A percentile compares a stretch with the other conserved stretches of the same genome.
Evolutionary conservation across 2,329 filamentous ascomycete species (phyloP).

Genomic region (Bisporella sp.): DNA sequence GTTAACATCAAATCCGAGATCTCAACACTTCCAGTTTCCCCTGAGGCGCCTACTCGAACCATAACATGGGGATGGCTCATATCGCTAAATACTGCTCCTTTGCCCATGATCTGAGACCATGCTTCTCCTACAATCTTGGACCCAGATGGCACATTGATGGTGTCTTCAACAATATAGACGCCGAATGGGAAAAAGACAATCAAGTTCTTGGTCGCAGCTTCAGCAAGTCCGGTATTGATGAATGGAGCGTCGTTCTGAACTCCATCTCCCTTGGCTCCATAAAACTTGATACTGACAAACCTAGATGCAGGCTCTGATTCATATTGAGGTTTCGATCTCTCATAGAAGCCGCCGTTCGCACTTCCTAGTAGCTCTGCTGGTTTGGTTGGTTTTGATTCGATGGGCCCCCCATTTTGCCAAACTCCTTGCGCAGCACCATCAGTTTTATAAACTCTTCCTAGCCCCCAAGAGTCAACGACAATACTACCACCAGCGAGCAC

Average conservation of each 20-base stretch:
- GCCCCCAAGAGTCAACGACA: slow-evolving; percentile 63
- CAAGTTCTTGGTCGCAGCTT: slow-evolving; percentile 39
- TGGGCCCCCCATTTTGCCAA: too few relatives aligned
- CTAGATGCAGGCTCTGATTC: slow-evolving; percentile 28
- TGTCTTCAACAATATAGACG: slow-evolving; percentile 43
- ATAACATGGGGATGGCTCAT: slow-evolving; percentile 38
- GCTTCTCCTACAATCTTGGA: slow-evolving; percentile 32
- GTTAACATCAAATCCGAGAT: slow-evolving; percentile 55
- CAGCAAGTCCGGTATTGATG: slow-evolving; percentile 48
- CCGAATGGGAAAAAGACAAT: slow-evolving; percentile 52
- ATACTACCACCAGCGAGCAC: slow-evolving; percentile 64
- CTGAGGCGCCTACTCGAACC: slow-evolving; percentile 46
- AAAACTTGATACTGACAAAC: slow-evolving; percentile 37
- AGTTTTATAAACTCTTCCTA: slow-evolving; percentile 65
- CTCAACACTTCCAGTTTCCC: slow-evolving; percentile 52
- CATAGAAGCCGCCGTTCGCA: slow-evolving; percentile 39
- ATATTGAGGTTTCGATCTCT: slow-evolving; percentile 48
- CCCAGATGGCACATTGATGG: slow-evolving; percentile 39
- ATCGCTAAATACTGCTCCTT: slow-evolving; percentile 38
- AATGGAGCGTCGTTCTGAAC: slow-evolving; percentile 51
- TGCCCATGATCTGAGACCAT: slow-evolving; percentile 34
- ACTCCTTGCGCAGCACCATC: slow-evolving; percentile 19
- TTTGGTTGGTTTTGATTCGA: too few relatives aligned
- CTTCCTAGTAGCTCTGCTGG: slow-evolving; percentile 35
- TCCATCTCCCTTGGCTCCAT: slow-evolving; percentile 43